Conservation (phyloP, 306 rosid genomes). For the Prunus davidiana region DNA sequence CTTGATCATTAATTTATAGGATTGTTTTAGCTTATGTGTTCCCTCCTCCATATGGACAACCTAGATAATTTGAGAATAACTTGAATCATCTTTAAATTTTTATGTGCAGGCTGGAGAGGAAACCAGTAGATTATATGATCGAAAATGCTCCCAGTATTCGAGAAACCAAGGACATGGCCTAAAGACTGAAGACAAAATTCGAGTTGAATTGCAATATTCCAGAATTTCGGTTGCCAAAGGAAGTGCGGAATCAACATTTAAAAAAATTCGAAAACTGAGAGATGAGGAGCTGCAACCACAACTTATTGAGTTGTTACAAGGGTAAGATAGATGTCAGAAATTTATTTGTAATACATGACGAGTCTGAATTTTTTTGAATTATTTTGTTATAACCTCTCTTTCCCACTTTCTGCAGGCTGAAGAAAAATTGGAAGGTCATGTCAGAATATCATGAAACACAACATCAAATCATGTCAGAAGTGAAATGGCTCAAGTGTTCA, state of each 20-base stretch:
- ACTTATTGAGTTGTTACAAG: constrained; percentile 59
- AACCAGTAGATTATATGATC: constrained; percentile 39
- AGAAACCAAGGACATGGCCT: no score
- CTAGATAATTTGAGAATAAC: no score
- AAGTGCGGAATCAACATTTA: constrained; percentile 63
- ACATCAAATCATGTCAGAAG: constrained; percentile 55
- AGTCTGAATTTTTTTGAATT: no score
- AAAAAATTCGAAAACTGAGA: constrained; percentile 48
- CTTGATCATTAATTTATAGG: no score
- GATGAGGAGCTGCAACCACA: constrained; percentile 77
- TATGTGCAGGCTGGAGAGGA: constrained; percentile 28
- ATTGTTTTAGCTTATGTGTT: no score
- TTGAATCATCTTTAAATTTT: no score
- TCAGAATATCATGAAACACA: constrained; percentile 65
- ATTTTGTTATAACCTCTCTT: constrained; percentile 10
- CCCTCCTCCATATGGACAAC: no score
- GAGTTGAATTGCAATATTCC: neutral
- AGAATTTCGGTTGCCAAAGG: constrained; percentile 49
- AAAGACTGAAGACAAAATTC: no score
- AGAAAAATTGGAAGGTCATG: constrained; percentile 56
- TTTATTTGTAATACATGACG: neutral
- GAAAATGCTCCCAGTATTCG: no score
- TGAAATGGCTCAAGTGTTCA: constrained; percentile 41
- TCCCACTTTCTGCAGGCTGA: constrained; percentile 51
- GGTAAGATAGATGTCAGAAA: constrained; percentile 38